Conservation (phyloP, 2,329 filamentous ascomycete genomes). For the Botryotinia convoluta region DNA sequence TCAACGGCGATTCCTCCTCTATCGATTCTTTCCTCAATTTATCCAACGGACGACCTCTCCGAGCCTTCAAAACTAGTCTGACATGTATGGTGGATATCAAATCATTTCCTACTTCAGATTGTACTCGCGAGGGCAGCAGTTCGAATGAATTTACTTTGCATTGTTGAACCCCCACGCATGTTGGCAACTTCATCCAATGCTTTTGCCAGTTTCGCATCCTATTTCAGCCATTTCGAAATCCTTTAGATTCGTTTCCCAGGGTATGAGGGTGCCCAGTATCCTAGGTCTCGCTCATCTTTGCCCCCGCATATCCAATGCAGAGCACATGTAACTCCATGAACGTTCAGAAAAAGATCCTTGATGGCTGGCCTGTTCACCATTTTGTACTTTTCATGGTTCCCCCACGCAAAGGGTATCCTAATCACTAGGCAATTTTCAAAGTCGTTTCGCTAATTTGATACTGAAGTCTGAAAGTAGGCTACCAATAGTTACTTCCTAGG, state of each 20-base stretch:
- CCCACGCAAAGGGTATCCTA: neutral
- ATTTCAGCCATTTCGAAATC: slow-evolving; percentile 4
- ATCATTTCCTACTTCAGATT: neutral
- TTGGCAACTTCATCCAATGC: neutral
- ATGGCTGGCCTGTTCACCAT: neutral
- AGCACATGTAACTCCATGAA: slow-evolving; percentile 6
- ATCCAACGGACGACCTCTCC: slow-evolving; percentile 7
- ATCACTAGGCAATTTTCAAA: neutral
- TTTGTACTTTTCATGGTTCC: neutral
- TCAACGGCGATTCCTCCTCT: neutral
- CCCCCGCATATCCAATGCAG: slow-evolving; percentile 12
- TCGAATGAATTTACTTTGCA: neutral
- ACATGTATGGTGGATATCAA: neutral
- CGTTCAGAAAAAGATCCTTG: slow-evolving; percentile 12
- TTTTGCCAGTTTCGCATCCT: neutral
- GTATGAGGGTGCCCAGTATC: neutral
- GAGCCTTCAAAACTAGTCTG: neutral
- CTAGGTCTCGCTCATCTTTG: neutral
- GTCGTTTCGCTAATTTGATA: neutral
- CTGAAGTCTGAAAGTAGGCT: neutral
- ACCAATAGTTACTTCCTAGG: neutral
- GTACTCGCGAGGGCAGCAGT: neutral
- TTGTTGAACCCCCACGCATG: slow-evolving; percentile 5
- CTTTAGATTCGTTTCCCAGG: neutral
- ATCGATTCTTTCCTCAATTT: neutral